Base-by-base conservation (phyloP, 139 green algal genomes). In the Chlamydomonas sphaeroides region DNA sequence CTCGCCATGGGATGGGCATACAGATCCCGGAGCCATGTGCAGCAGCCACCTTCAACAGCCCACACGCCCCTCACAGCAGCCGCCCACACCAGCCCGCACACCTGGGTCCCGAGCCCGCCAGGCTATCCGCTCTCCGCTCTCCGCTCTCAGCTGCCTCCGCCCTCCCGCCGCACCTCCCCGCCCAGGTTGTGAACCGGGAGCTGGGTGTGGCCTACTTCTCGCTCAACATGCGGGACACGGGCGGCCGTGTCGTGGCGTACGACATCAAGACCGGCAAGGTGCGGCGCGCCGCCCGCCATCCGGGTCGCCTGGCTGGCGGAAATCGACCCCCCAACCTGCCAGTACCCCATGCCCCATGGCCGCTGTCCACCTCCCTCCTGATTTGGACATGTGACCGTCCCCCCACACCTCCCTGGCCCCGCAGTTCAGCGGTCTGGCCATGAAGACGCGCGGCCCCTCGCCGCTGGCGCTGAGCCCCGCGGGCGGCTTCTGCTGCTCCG, bases 401-500 rank as follows among this genome's bases (percentile, higher is more conserved):
- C 45, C 45, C 45, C 45, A 53, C 45, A n/a, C n/a, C n/a, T n/a
- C n/a, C n/a, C n/a, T n/a, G n/a, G n/a, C n/a, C 45, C 45, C 42
- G 63, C 62, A 67, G 33, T 72, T 79, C 28, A 78, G 78, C 23
- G 67, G 78, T 14, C 80, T 38, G 3, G 82, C 82, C 18, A 79
- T 92, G 53, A 89, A 89, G 65, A 88, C 80, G 33, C 84, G 86
- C n/a, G 66, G 38, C 8, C 66, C 86, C 18, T 65, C 77, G 11
- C 80, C 75, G 18, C 81, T 92, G 61, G 65, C 65, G 32, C 79
- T 89, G n/a, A 80, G 77, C 57, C 7, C 76, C 51, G 49, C 65
- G 25, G 90, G 91, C 36, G n/a, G 35, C 15, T 79, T 91, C 33
- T 86, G 93, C 26, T 91, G 88, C 26, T 92, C 87, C 11, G 66